phyloP scores from a whole-genome alignment of 148 eudicot genomes.

The Rhododendron ferrugineum region DNA sequence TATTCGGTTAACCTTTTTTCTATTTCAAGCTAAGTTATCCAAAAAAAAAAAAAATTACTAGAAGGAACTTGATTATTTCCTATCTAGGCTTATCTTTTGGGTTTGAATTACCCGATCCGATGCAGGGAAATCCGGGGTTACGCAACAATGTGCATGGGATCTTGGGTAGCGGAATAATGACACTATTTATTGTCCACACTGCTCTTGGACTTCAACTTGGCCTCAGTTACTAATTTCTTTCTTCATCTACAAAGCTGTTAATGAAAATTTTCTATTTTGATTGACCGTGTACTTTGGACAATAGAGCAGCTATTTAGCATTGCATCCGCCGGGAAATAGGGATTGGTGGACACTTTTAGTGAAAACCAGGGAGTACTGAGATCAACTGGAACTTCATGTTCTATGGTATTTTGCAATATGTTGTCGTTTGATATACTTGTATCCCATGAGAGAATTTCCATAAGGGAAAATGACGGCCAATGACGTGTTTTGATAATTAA shows the following conservation, averaged over 20 bases:
- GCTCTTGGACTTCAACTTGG: constrained; percentile 95
- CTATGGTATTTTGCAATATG: not conserved
- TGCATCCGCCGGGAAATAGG: not conserved
- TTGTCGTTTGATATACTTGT: not conserved
- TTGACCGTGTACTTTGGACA: not conserved
- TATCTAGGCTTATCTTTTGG: not conserved
- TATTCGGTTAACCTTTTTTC: too few species aligned
- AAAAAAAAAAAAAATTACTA: too few species aligned
- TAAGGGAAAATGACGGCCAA: too few species aligned
- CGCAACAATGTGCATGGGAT: constrained; percentile 87
- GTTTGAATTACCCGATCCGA: not conserved
- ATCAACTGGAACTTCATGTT: not conserved
- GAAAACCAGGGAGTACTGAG: not conserved
- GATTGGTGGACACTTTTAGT: not conserved
- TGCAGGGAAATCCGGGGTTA: constrained; percentile 80
- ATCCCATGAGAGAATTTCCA: too few species aligned
- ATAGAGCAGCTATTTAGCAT: not conserved
- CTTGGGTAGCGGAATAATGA: constrained; percentile 91
- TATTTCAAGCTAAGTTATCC: too few species aligned
- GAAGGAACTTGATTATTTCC: not conserved
- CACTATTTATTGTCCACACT: constrained; percentile 81
- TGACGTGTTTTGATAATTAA: too few species aligned
- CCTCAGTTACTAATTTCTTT: constrained; percentile 46
- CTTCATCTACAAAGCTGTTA: not conserved
- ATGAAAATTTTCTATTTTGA: not conserved